These are phyloP conservation scores for Knufia petricola DNA, from an alignment of 2,329 filamentous ascomycete genomes.

Conservation along the genomic window DNA sequence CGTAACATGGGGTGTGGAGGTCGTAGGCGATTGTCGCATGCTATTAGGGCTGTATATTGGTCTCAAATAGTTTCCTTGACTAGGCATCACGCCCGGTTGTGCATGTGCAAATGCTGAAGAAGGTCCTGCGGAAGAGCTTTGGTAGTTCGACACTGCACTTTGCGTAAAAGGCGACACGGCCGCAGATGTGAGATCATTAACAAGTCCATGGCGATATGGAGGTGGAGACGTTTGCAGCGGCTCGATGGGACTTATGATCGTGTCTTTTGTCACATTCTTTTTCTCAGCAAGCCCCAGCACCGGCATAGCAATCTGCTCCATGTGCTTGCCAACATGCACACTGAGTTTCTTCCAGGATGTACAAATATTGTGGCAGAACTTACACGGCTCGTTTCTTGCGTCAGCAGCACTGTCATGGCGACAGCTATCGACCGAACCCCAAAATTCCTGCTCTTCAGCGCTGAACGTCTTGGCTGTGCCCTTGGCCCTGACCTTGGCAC, in stretches of 20 bases:
- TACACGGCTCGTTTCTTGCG: constrained; percentile 69
- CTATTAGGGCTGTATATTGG: background rate
- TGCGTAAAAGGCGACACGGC: constrained; percentile 24
- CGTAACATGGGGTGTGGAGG: background rate
- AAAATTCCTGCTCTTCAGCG: constrained; percentile 52
- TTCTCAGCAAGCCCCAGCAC: constrained; percentile 49
- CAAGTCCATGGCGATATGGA: constrained; percentile 6
- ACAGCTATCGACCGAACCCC: constrained; percentile 68
- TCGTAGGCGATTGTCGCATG: background rate
- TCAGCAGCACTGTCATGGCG: constrained; percentile 57
- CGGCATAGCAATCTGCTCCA: constrained; percentile 83
- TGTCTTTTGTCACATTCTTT: constrained; percentile 40
- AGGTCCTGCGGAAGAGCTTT: constrained; percentile 21
- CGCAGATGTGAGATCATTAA: constrained; percentile 21
- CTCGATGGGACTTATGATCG: constrained; percentile 58
- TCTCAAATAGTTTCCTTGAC: background rate
- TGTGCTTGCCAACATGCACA: constrained; percentile 86
- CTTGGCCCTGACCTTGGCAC: constrained; percentile 44
- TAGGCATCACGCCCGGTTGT: background rate
- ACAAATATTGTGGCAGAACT: constrained; percentile 75
- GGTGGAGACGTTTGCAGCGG: constrained; percentile 39
- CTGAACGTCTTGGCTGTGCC: constrained; percentile 25
- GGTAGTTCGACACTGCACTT: constrained; percentile 24
- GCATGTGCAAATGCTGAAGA: constrained; percentile 16
- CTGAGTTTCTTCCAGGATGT: constrained; percentile 86